Conservation (phyloP, 2,329 filamentous ascomycete species). For the Phyllosticta citriasiana region DNA sequence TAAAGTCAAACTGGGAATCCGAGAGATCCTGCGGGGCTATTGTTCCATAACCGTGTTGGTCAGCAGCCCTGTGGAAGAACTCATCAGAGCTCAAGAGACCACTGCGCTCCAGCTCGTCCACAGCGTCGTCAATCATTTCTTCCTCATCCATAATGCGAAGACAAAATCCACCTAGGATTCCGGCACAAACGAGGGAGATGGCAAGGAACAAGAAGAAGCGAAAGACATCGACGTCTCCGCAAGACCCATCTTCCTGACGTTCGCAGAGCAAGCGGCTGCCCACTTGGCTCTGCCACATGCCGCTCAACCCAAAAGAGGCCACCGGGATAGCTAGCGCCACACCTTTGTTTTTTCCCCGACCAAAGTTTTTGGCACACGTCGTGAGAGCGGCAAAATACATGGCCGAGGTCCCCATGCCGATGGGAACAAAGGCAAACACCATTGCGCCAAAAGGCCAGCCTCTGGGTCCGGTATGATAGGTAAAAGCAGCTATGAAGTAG, state of each 20-base stretch:
- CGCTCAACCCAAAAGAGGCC: constrained; percentile 83
- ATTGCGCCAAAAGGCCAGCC: constrained; percentile 72
- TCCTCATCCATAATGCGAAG: constrained; percentile 75
- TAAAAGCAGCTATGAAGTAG: constrained; percentile 71
- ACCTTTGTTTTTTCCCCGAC: constrained; percentile 75
- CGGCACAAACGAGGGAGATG: constrained; percentile 58
- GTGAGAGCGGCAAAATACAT: constrained; percentile 91
- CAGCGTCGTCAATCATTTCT: constrained; percentile 78
- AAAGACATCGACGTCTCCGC: constrained; percentile 61
- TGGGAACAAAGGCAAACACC: constrained; percentile 71
- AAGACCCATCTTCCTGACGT: constrained; percentile 49
- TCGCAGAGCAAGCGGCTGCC: constrained; percentile 71
- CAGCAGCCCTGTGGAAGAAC: constrained; percentile 52
- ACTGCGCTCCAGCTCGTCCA: constrained; percentile 83
- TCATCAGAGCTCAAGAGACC: constrained; percentile 68
- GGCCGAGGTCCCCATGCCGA: constrained; percentile 74
- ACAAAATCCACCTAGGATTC: constrained; percentile 62
- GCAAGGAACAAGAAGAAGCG: constrained; percentile 82
- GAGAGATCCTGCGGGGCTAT: constrained; percentile 38
- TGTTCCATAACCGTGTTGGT: constrained; percentile 54
- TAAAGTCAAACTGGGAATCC: constrained; percentile 37
- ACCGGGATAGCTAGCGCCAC: constrained; percentile 85
- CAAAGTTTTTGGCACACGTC: constrained; percentile 97
- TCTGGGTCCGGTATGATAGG: constrained; percentile 54
- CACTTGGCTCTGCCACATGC: constrained; percentile 91